Conservation (phyloP, 768 basidiomycete species). For the Boletus huronensis region DNA sequence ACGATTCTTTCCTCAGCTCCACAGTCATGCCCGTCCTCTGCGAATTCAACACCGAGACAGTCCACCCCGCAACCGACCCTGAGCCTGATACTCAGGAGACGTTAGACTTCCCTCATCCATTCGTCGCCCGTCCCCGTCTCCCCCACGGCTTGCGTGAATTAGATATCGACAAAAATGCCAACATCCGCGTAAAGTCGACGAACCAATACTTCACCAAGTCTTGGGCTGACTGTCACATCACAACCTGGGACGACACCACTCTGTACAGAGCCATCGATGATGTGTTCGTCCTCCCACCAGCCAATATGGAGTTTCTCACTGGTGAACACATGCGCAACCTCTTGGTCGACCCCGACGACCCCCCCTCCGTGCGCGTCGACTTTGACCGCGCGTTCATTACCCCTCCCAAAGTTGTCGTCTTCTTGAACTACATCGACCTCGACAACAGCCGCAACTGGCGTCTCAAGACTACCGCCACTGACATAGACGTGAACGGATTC, state of each 20-base stretch:
- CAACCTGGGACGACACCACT: not conserved
- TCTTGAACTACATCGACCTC: slow-evolving; percentile 15
- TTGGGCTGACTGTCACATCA: slow-evolving; percentile 7
- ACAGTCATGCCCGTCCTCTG: slow-evolving; percentile 13
- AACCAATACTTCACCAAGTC: not conserved
- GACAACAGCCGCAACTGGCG: slow-evolving; percentile 6
- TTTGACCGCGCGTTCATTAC: slow-evolving; percentile 15
- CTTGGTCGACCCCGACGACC: not conserved
- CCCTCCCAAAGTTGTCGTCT: slow-evolving; percentile 14
- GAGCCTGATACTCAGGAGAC: slow-evolving; percentile 7
- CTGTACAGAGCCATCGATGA: not conserved
- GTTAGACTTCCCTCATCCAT: slow-evolving; percentile 10
- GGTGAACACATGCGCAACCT: slow-evolving; percentile 10
- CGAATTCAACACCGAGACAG: slow-evolving; percentile 8
- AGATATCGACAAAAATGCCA: not conserved
- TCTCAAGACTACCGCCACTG: slow-evolving; percentile 1
- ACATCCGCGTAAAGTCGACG: slow-evolving; percentile 12
- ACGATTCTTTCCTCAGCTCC: not conserved
- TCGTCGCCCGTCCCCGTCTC: slow-evolving; percentile 17
- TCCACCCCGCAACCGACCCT: not conserved
- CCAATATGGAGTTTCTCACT: slow-evolving; percentile 13
- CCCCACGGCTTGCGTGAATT: slow-evolving; percentile 11
- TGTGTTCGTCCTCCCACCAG: slow-evolving; percentile 6
- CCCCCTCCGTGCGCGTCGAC: slow-evolving; percentile 3
- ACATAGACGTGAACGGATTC: slow-evolving; percentile 13